These are phyloP conservation scores for Porogramme epimiltina DNA, from an alignment of 1,284 basidiomycete genomes.

Conservation along the genomic window DNA sequence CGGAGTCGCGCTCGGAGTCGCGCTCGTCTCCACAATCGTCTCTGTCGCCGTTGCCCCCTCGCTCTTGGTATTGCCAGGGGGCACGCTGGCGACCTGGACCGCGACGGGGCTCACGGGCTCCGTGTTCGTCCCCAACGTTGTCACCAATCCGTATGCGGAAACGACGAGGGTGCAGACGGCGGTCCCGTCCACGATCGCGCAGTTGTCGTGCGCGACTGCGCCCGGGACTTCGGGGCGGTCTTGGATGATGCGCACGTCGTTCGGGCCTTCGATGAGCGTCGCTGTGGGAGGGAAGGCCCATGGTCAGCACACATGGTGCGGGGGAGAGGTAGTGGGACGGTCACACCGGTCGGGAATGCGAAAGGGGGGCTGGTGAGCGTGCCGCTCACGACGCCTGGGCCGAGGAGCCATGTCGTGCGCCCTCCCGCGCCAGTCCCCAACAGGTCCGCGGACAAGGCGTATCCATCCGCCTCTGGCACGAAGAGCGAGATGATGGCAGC, in stretches of 20 bases:
- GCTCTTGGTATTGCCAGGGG: not conserved
- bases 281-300: conserved; percentile 15
- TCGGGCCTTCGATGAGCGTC: conserved; percentile 30
- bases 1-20: no score
- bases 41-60: no score
- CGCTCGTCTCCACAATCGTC: no score
- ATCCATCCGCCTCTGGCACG: conserved; percentile 45
- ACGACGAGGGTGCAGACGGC: conserved; percentile 24
- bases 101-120: conserved; percentile 22
- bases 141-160: conserved; percentile 2
- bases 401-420: conserved; percentile 43
- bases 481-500: conserved; percentile 32
- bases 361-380: conserved; percentile 25
- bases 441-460: conserved; percentile 40
- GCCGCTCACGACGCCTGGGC: conserved; percentile 38
- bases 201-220: conserved; percentile 20
- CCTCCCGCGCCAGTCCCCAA: conserved; percentile 41
- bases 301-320: not conserved
- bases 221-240: conserved; percentile 10
- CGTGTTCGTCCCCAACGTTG: conserved; percentile 9
- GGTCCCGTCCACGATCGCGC: conserved; percentile 20
- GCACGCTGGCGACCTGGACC: conserved; percentile 22
- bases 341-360: conserved; percentile 37
- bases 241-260: conserved; percentile 22
- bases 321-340: conserved; percentile 4